Percentiles rank a stretch among this genome's conserved stretches.
Evolutionary conservation across 176 grass and related monocot genomes (phyloP).

Genomic region (Avena insularis): DNA sequence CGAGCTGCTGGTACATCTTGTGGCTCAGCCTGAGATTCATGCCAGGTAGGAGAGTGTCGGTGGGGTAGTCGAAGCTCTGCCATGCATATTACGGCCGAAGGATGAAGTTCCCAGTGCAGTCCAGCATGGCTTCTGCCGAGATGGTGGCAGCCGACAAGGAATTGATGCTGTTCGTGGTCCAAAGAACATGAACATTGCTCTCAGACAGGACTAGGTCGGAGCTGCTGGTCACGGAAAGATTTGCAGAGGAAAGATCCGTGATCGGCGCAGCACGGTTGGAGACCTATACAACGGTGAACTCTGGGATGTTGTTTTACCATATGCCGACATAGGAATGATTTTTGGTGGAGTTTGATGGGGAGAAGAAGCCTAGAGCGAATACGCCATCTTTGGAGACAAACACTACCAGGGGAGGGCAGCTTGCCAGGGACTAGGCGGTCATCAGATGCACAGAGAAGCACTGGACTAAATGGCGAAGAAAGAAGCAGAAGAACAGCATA

Average conservation of each 20-base stretch:
- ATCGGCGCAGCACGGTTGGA: constrained; percentile 55
- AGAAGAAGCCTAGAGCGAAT: constrained; percentile 65
- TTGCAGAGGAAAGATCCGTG: constrained; percentile 29
- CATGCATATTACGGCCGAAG: constrained; percentile 49
- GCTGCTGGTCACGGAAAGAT: constrained; percentile 22
- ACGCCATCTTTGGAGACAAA: constrained; percentile 52
- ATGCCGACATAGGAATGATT: constrained; percentile 44
- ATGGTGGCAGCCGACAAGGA: not conserved
- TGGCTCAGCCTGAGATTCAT: constrained; percentile 60
- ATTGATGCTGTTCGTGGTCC: constrained; percentile 24
- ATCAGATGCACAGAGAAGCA: constrained; percentile 33
- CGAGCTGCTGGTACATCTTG: constrained; percentile 29
- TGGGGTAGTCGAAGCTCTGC: constrained; percentile 64
- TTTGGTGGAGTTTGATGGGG: constrained; percentile 36
- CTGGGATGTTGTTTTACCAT: constrained; percentile 57
- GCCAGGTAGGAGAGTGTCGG: constrained; percentile 51
- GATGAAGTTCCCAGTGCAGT: constrained; percentile 50
- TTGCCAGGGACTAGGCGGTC: constrained; percentile 37
- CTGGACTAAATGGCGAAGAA: constrained; percentile 29
- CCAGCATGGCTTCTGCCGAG: constrained; percentile 30
- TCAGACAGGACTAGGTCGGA: constrained; percentile 33
- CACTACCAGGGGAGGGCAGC: constrained; percentile 18
- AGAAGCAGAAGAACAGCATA: constrained; percentile 26
- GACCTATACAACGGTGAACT: constrained; percentile 47
- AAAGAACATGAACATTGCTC: constrained; percentile 23